phyloP scores from a whole-genome alignment of 1,284 basidiomycete species.

The Ustilago sp. region DNA sequence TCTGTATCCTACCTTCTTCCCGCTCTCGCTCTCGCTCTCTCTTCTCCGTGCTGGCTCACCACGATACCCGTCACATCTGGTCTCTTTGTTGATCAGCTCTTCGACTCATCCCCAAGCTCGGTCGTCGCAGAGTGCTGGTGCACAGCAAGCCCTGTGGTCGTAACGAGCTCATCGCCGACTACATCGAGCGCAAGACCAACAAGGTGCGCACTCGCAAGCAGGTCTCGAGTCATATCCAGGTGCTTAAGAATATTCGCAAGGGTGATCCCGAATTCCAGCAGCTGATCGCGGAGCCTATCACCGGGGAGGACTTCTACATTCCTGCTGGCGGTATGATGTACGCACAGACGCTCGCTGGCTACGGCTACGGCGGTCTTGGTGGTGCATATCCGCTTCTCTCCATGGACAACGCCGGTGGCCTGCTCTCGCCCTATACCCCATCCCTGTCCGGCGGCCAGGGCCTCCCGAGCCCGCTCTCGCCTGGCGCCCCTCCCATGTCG shows the following conservation, averaged over 20 bases:
- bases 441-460: slow-evolving; percentile 34
- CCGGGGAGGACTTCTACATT: slow-evolving; percentile 69
- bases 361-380: slow-evolving; percentile 65
- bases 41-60: slow-evolving; percentile 27
- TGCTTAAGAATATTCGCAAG: slow-evolving; percentile 69
- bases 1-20: not conserved
- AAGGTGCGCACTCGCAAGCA: slow-evolving; percentile 68
- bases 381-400: slow-evolving; percentile 52
- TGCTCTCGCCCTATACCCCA: slow-evolving; percentile 62
- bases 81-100: slow-evolving; percentile 61
- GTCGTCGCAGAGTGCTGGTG: slow-evolving; percentile 72
- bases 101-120: slow-evolving; percentile 71
- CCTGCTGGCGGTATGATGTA: slow-evolving; percentile 70
- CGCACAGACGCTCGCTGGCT: slow-evolving; percentile 65
- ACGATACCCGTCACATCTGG: not conserved
- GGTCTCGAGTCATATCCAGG: slow-evolving; percentile 70
- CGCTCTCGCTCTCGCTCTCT: not conserved
- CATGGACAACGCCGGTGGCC: slow-evolving; percentile 38
- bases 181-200: slow-evolving; percentile 72
- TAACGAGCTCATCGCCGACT: slow-evolving; percentile 73
- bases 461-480: slow-evolving; percentile 49
- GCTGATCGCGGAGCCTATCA: slow-evolving; percentile 66
- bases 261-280: slow-evolving; percentile 69
- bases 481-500: slow-evolving; percentile 53
- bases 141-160: slow-evolving; percentile 72